Evolutionary conservation across 1,139 yeast genomes (phyloP).

Genomic region (Scheffersomyces insectosa): DNA sequence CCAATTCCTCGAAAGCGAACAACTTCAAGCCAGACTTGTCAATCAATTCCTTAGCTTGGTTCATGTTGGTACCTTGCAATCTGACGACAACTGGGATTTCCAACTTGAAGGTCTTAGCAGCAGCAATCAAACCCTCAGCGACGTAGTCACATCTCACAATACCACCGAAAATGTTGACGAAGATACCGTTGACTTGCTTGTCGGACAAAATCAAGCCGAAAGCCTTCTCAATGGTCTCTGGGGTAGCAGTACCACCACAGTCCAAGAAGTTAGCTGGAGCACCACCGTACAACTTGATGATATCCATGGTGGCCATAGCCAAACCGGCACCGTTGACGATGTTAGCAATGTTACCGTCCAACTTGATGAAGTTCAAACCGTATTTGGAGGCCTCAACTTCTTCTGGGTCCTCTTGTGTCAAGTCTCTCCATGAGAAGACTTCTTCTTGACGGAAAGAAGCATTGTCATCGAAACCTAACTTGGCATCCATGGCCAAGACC

Average conservation of each 20-base stretch:
- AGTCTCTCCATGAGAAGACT: constrained; percentile 91
- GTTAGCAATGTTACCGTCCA: constrained; percentile 98
- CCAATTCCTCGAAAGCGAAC: constrained; percentile 88
- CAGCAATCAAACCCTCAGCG: constrained; percentile 73
- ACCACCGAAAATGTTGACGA: constrained; percentile 98
- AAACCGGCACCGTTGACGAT: constrained; percentile 99
- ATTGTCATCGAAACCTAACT: constrained; percentile 97
- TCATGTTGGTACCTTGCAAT: constrained; percentile 96
- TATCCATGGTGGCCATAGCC: constrained; percentile 99
- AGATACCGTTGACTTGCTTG: constrained; percentile 88
- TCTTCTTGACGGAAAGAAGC: constrained; percentile 95
- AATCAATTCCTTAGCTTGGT: constrained; percentile 84
- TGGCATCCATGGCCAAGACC: constrained; percentile 98
- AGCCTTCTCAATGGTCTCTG: constrained; percentile 96
- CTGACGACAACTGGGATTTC: constrained; percentile 95
- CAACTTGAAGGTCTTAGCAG: constrained; percentile 44
- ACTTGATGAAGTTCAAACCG: constrained; percentile 93
- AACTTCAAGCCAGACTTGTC: constrained; percentile 90
- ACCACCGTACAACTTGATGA: constrained; percentile 97
- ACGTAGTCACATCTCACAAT: constrained; percentile 98
- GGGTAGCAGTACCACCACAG: constrained; percentile 99
- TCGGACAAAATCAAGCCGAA: constrained; percentile 91
- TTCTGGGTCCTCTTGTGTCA: constrained; percentile 96
- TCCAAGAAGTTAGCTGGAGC: constrained; percentile 98
- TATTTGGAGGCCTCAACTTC: constrained; percentile 90